phyloP scores from a whole-genome alignment of 306 rosid species.

The Gastrolobium bilobum region DNA sequence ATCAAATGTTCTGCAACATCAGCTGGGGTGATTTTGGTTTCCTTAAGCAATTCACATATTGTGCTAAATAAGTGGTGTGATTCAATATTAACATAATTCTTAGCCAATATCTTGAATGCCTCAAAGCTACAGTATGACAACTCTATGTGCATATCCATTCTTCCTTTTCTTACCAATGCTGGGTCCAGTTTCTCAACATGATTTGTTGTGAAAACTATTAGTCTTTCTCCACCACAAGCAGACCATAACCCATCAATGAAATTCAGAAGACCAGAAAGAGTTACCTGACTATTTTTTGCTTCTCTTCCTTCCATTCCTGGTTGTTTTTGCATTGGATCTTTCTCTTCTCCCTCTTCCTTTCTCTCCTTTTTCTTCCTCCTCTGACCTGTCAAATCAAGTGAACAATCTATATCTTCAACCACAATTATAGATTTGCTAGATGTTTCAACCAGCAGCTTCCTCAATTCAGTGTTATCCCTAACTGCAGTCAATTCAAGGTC shows the following conservation, averaged over 20 bases:
- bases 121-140: slow-evolving; percentile 72
- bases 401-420: slow-evolving; percentile 84
- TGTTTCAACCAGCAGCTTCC: slow-evolving; percentile 71
- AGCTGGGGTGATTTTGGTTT: slow-evolving; percentile 69
- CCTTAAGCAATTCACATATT: slow-evolving; percentile 53
- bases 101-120: slow-evolving; percentile 73
- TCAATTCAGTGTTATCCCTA: slow-evolving; percentile 73
- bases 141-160: slow-evolving; percentile 91
- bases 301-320: slow-evolving; percentile 51
- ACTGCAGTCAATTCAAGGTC: slow-evolving; percentile 77
- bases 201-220: slow-evolving; percentile 86
- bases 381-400: slow-evolving; percentile 77
- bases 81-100: slow-evolving; percentile 67
- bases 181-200: slow-evolving; percentile 84
- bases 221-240: slow-evolving; percentile 76
- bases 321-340: slow-evolving; percentile 49
- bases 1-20: slow-evolving; percentile 91
- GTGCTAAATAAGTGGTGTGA: slow-evolving; percentile 56
- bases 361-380: slow-evolving; percentile 59
- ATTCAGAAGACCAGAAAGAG: slow-evolving; percentile 78
- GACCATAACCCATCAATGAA: slow-evolving; percentile 95
- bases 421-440: slow-evolving; percentile 76
- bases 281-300: slow-evolving; percentile 57
- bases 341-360: slow-evolving; percentile 49
- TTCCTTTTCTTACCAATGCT: slow-evolving; percentile 81